Evolutionary conservation across 108 stramenopile genomes (phyloP).

Genomic region (Skeletonema menzelii): DNA sequence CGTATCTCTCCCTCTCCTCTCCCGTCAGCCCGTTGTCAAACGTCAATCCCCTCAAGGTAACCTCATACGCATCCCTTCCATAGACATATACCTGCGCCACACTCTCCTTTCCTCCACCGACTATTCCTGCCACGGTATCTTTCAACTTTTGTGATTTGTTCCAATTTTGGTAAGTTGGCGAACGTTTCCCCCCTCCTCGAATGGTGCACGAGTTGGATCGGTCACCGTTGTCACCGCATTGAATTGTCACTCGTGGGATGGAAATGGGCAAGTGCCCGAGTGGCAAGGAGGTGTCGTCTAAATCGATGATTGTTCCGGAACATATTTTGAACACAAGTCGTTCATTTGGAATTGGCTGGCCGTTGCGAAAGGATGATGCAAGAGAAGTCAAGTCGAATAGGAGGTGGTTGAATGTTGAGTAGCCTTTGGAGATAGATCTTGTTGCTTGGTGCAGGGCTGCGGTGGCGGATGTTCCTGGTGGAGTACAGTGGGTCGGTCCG

Average conservation of each 20-base stretch:
- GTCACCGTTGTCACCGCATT: slow-evolving; percentile 13
- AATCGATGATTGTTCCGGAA: slow-evolving; percentile 22
- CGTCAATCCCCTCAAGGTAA: slow-evolving; percentile 28
- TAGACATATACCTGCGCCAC: slow-evolving; percentile 34
- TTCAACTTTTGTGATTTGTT: slow-evolving; percentile 10
- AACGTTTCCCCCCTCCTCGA: slow-evolving; percentile 29
- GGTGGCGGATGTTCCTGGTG: not conserved
- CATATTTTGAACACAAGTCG: slow-evolving; percentile 20
- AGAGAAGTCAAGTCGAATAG: slow-evolving; percentile 27
- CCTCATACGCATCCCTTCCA: slow-evolving; percentile 30
- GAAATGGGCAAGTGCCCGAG: slow-evolving; percentile 19
- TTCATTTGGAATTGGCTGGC: slow-evolving; percentile 6
- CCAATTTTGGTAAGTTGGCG: not conserved
- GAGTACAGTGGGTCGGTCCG: slow-evolving; percentile 23
- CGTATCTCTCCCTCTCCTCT: slow-evolving; percentile 19
- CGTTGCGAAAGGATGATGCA: not conserved
- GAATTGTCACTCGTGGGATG: slow-evolving; percentile 19
- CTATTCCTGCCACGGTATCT: slow-evolving; percentile 10
- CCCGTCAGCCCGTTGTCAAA: slow-evolving; percentile 18
- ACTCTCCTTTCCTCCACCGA: slow-evolving; percentile 24
- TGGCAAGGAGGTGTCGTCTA: slow-evolving; percentile 22
- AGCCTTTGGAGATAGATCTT: slow-evolving; percentile 9
- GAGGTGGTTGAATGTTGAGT: slow-evolving; percentile 36
- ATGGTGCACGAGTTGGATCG: not conserved
- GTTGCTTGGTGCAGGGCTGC: not conserved